These are phyloP conservation scores for Metschnikowia sp. DNA, from an alignment of 805 yeast genomes.

Conservation along the genomic window DNA sequence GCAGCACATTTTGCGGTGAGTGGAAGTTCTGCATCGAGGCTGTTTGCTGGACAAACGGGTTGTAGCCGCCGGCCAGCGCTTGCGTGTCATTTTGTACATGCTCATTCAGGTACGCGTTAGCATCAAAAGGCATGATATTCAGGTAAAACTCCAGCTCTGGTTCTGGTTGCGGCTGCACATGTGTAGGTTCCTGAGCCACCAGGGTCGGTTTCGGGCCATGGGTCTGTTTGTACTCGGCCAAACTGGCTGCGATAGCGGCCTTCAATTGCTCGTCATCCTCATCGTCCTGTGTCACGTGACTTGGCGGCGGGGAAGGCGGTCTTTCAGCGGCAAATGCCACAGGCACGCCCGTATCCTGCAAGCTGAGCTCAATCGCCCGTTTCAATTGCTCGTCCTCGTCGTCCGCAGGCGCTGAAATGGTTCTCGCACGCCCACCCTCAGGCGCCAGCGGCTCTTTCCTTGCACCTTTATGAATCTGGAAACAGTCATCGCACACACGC, in stretches of 20 bases:
- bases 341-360: constrained; percentile 47
- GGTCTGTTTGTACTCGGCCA: constrained; percentile 57
- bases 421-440: too few species aligned
- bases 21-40: too few species aligned
- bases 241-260: constrained; percentile 91
- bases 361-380: constrained; percentile 74
- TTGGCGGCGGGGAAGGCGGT: constrained; percentile 24
- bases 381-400: constrained; percentile 76
- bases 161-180: constrained; percentile 3
- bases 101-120: constrained; percentile 5
- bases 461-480: constrained; percentile 51
- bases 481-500: constrained; percentile 90
- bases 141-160: constrained; percentile 25
- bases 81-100: too few species aligned
- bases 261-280: constrained; percentile 79
- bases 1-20: too few species aligned
- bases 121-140: constrained; percentile 15
- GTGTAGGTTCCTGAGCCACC: neutral
- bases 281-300: constrained; percentile 29
- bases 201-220: neutral
- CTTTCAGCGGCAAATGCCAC: neutral
- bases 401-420: too few species aligned
- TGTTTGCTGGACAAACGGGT: too few species aligned
- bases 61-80: too few species aligned
- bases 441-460: too few species aligned